Evolutionary conservation across 306 rosid genomes (phyloP), one percentile per base, ranked within the genome.

Genomic region (Casuarina cunninghamiana): DNA sequence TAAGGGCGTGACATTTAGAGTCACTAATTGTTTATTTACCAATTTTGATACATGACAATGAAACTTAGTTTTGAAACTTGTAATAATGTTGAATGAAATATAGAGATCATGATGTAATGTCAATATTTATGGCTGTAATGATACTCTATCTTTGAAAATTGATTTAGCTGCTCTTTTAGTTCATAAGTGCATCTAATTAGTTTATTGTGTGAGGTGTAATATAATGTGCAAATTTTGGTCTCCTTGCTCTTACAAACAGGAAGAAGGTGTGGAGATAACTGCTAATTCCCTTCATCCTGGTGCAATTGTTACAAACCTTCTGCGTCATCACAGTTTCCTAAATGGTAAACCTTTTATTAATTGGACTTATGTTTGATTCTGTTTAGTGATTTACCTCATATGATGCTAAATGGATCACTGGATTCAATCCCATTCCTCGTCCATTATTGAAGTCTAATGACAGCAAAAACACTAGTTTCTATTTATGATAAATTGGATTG

Each of bases 201-300:
- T 7, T 16, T 41, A 19, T 67, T 16, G 3, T 17, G 51, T 42
- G 35, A 67, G 16, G 71, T 19, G 50, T 49, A 43, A 42, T 67
- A 54, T 16, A 7, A 68, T 68, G 15, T 11, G 41, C 19, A 49
- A 54, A 38, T 65, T 50, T 58, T 83, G 19, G 32, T 41, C 15
- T 21, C 42, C n/a, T 66, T 43, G 65, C 35, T 48, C 44, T 75
- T 66, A 73, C 71, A 69, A 78, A 73, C 85, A 93, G 96, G 92
- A 88, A 90, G 97, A 91, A 87, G 89, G 88, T 71, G 89, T 84
- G 65, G 80, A 90, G 75, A 84, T 93, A 79, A 91, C 91, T 13
- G 92, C 81, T 3, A 90, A 86, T 75, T 78, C 98, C 54, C 81
- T 91, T 85, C 98, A 93, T 86, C 98, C 97, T 5, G 97, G 98